phyloP scores from a whole-genome alignment of 176 grass and related monocot species.

The Microstegium vimineum region DNA sequence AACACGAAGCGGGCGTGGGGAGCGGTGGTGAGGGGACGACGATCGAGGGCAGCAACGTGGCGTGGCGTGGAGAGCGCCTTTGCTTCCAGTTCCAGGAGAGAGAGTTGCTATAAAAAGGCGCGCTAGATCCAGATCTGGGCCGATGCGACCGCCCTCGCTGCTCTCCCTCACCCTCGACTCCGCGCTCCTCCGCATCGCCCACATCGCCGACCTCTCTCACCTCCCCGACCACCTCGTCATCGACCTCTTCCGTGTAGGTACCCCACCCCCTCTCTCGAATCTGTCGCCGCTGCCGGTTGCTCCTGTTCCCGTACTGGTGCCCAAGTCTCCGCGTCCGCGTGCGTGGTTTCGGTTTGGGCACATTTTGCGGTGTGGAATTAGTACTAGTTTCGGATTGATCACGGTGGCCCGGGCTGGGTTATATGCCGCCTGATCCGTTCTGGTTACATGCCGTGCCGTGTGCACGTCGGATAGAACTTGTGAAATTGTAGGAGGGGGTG shows the following conservation, averaged over 20 bases:
- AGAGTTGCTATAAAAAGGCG: slow-evolving; percentile 19
- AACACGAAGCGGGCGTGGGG: background rate
- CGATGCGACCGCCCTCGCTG: slow-evolving; percentile 75
- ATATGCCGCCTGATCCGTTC: background rate
- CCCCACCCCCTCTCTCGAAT: background rate
- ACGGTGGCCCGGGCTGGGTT: background rate
- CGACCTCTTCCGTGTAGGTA: slow-evolving; percentile 72
- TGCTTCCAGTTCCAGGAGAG: slow-evolving; percentile 11
- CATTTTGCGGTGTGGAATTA: background rate
- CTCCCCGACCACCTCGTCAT: slow-evolving; percentile 83
- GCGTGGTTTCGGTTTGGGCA: background rate
- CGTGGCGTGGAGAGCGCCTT: slow-evolving; percentile 35
- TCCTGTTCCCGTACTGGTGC: background rate
- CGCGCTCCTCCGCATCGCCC: slow-evolving; percentile 64
- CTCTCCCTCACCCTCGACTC: slow-evolving; percentile 83
- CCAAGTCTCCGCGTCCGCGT: background rate
- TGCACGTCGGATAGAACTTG: background rate
- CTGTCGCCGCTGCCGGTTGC: background rate
- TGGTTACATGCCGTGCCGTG: background rate
- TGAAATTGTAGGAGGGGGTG: background rate
- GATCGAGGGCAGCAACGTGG: slow-evolving; percentile 37
- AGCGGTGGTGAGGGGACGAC: background rate
- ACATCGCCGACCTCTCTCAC: slow-evolving; percentile 64
- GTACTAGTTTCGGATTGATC: background rate
- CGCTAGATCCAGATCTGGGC: slow-evolving; percentile 46